Evolutionary conservation across 148 eudicot species (phyloP).

Genomic region (Suaeda aralocaspica): DNA sequence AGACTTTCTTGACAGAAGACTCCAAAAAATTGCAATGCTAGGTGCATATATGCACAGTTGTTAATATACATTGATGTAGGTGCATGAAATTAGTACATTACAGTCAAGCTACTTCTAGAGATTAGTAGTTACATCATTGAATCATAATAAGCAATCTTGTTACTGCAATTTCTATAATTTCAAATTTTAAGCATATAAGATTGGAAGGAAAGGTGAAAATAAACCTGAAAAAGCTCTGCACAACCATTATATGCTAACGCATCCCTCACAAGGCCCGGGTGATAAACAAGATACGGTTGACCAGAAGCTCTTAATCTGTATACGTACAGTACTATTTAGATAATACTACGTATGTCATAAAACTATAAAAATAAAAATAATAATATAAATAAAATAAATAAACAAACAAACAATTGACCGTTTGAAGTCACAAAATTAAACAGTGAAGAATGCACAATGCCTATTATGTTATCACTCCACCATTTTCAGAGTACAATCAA

Average conservation of each 20-base stretch:
- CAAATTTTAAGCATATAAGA: not conserved
- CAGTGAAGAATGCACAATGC: not conserved
- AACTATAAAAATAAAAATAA: conserved; percentile 6
- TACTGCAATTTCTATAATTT: not conserved
- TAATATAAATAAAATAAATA: too few species aligned
- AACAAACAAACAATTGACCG: too few species aligned
- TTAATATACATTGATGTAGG: not conserved
- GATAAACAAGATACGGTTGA: conserved; percentile 86
- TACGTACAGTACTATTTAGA: conserved; percentile 8
- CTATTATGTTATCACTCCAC: too few species aligned
- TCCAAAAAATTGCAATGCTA: not conserved
- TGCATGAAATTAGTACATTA: not conserved
- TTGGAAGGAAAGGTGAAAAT: not conserved
- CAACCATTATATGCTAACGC: conserved; percentile 91
- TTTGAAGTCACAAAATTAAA: not conserved
- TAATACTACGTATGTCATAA: not conserved
- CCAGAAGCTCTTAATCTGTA: conserved; percentile 79
- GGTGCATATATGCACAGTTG: not conserved
- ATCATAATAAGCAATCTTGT: not conserved
- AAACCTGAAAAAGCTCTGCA: conserved; percentile 97
- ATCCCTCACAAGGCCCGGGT: conserved; percentile 89
- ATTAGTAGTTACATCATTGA: not conserved
- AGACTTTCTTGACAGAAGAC: not conserved
- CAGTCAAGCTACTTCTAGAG: not conserved
- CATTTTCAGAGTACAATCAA: not conserved